Evolutionary conservation across 768 basidiomycete species (phyloP), one percentile per base, ranked within the genome.

Genomic region (Leccinellum luteum): DNA sequence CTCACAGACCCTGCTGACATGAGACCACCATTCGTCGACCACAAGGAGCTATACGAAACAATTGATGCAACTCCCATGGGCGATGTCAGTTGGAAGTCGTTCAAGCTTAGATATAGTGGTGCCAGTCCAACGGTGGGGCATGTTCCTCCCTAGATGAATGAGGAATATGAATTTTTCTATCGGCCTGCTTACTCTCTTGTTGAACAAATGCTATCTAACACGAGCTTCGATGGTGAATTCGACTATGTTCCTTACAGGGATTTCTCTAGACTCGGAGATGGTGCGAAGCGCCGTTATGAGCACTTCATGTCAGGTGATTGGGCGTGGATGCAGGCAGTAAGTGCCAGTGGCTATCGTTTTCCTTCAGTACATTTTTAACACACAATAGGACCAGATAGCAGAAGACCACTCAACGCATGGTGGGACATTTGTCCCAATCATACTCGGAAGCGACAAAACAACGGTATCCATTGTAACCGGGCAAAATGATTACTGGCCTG

Each of bases 381-480:
- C 10, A 17, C 41, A 19, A 38, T 12, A 75, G 73, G 66, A 73
- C 43, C 53, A 48, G 15, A 72, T 73, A 47, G 51, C 67, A 0
- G 21, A 28, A 3, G 60, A 70, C 50, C 15, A 38, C 4, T 9
- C 12, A 4, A 67, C 54, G 0, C 58, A 70, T 35, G 67, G 67
- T 1, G 57, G 53, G 2, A 64, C 61, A 4, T 59, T 64, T 8
- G 41, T 63, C 8, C 62, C 61, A 3, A 51, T 61, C 19, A 61
- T 63, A 47, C 41, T 66, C 6, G 63, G 61, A 2, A 61, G 60
- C 6, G 57, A 66, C 43, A 66, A 66, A 45, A 66, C 48, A 4
- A 64, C 63, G 0, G 54, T 66, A 1, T 59, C 60, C 6, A 59
- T 66, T 17, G 57, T 21, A 6, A 66, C 58, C 1, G 57, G 63